phyloP scores from a whole-genome alignment of 2,329 filamentous ascomycete species.

The Grosmannia penicillata region DNA sequence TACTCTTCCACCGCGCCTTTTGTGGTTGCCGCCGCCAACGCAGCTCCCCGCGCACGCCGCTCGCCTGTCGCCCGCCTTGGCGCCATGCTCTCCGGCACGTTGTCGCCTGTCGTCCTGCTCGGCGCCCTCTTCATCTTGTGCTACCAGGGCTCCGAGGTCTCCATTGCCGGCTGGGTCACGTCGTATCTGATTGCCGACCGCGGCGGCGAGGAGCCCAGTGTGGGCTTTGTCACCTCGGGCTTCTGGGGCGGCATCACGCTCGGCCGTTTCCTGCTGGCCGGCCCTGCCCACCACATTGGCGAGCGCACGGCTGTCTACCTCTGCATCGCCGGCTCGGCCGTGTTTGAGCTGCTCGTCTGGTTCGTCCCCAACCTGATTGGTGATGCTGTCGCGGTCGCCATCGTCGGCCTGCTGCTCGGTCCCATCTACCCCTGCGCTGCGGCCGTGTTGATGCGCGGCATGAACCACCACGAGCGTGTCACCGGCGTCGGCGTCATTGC shows the following conservation, averaged over 20 bases:
- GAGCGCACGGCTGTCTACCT: constrained; percentile 55
- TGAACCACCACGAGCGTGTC: constrained; percentile 45
- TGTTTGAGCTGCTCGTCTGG: constrained; percentile 69
- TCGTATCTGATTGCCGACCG: constrained; percentile 66
- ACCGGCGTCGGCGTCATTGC: constrained; percentile 53
- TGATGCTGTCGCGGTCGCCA: constrained; percentile 48
- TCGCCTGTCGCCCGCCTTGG: constrained; percentile 14
- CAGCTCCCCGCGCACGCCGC: not conserved
- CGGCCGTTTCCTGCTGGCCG: constrained; percentile 57
- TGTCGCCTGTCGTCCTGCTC: constrained; percentile 48
- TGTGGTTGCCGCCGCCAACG: not conserved
- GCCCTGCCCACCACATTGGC: constrained; percentile 50
- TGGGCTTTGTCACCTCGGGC: constrained; percentile 67
- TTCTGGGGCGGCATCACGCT: constrained; percentile 63
- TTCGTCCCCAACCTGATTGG: constrained; percentile 60
- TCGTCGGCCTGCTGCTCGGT: constrained; percentile 63
- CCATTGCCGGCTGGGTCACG: constrained; percentile 75
- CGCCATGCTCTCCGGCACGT: constrained; percentile 32
- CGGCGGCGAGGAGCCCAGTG: constrained; percentile 50
- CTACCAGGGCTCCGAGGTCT: constrained; percentile 75
- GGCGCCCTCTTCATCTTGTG: constrained; percentile 72
- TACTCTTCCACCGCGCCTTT: not conserved
- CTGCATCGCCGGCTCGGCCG: constrained; percentile 43
- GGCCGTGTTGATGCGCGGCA: constrained; percentile 44
- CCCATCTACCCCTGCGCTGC: constrained; percentile 66